Evolutionary conservation across 345 rosid species (phyloP), one percentile per base, ranked within the genome.

Genomic region (Dovyalis caffra): DNA sequence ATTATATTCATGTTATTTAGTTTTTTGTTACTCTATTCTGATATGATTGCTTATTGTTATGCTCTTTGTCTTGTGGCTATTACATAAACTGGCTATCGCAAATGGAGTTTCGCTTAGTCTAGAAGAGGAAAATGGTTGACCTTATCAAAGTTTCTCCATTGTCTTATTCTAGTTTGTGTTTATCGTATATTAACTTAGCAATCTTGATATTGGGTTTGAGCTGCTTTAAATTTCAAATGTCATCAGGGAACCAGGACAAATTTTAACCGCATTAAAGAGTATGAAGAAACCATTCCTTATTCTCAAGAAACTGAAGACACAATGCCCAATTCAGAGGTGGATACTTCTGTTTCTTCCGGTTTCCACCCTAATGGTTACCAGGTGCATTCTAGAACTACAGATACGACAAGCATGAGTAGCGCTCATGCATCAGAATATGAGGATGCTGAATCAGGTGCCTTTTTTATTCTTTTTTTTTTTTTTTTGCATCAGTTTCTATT

Each of bases 371-470:
- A 75, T 69, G 80, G 80, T 78, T 74, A 80, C 74, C 87, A 75
- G 51, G 72, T 80, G 76, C 86, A 81, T 72, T 83, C 97, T 61
- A 89, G 85, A 73, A 80, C 90, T 33, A 87, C 87, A 8, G 93
- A 90, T 80, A 82, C 93, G 34, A 80, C 86, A 74, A 90, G 92
- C 81, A 82, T 84, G 77, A 88, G 74, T 78, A 86, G 89, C 71
- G 81, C 85, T 82, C 92, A 85, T 28, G 85, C 91, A 49, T 87
- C 95, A 40, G 95, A 90, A 80, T 83, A 82, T 78, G 97, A 88
- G 80, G 99, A 95, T 79, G 92, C 85, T 58, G 94, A 95, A 83
- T 92, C 99, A 87, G 97, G 99, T 90, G 71, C 60, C 47, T 69
- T 74, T 56, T 68, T 63, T 79, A 70, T 77, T 33, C 25, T 66